A percentile compares a stretch with the other conserved stretches of the same genome.
Conservation (phyloP, 129 eudicot species). For the Tanacetum coccineum region DNA sequence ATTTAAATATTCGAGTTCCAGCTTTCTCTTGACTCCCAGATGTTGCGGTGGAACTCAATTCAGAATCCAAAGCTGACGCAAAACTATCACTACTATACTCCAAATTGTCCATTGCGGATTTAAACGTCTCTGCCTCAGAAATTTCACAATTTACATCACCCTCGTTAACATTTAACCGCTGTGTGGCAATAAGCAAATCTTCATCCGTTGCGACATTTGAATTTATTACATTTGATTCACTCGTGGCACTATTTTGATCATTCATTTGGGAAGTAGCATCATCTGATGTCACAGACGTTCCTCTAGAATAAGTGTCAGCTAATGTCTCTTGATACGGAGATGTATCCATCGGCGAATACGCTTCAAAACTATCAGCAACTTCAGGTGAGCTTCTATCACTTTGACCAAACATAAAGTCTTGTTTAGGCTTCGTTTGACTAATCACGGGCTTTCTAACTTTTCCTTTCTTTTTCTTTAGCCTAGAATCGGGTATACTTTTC, state of each 20-base stretch:
- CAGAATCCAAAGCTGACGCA: constrained; percentile 56
- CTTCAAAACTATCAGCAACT: constrained; percentile 45
- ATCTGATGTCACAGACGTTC: constrained; percentile 65
- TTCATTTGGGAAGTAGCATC: constrained; percentile 31
- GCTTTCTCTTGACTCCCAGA: constrained; percentile 48
- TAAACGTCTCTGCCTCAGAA: constrained; percentile 63
- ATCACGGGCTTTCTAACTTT: constrained; percentile 42
- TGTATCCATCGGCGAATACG: constrained; percentile 90
- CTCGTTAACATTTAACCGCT: constrained; percentile 43
- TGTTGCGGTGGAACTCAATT: constrained; percentile 48
- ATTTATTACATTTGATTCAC: constrained; percentile 38
- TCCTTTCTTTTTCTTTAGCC: constrained; percentile 62
- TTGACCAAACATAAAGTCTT: constrained; percentile 26
- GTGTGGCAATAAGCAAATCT: constrained; percentile 51
- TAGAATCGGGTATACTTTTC: constrained; percentile 37
- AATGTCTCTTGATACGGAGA: constrained; percentile 78
- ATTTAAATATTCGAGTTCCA: constrained; percentile 34
- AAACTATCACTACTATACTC: constrained; percentile 60
- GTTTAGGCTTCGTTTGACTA: constrained; percentile 29
- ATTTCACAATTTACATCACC: constrained; percentile 32
- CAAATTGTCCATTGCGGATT: constrained; percentile 62
- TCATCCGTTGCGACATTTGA: constrained; percentile 44
- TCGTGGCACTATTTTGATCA: constrained; percentile 35
- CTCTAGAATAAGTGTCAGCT: constrained; percentile 46
- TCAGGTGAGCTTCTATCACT: constrained; percentile 27